These are phyloP conservation scores for Xylariomycetidae sp. DNA, from an alignment of 2,329 filamentous ascomycete species.

Conservation along the genomic window DNA sequence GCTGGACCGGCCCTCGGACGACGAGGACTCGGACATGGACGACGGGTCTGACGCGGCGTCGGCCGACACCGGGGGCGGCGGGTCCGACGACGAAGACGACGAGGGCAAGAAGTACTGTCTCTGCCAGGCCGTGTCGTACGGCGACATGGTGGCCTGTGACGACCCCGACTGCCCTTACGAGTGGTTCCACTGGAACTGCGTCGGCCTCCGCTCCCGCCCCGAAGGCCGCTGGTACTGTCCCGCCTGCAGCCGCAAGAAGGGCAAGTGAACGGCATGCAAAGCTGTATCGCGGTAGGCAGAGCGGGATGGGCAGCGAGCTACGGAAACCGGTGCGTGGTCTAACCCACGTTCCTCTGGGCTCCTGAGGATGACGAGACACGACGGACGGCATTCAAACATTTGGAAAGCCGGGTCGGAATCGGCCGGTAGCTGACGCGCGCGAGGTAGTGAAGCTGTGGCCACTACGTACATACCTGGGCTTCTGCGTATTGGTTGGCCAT, in stretches of 20 bases:
- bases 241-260: slow-evolving; percentile 47
- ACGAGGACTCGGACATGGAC: slow-evolving; percentile 24
- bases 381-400: too few species aligned
- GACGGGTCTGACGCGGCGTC: slow-evolving; percentile 46
- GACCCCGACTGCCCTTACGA: slow-evolving; percentile 75
- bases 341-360: too few species aligned
- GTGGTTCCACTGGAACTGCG: slow-evolving; percentile 82
- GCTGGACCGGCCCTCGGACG: slow-evolving; percentile 17
- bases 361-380: too few species aligned
- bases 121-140: slow-evolving; percentile 77
- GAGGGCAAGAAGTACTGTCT: slow-evolving; percentile 79
- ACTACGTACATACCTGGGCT: too few species aligned
- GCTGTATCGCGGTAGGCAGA: too few species aligned
- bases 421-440: too few species aligned
- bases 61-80: slow-evolving; percentile 33
- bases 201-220: slow-evolving; percentile 62
- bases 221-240: slow-evolving; percentile 65
- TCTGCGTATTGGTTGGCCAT: too few species aligned
- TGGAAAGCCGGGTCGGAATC: too few species aligned
- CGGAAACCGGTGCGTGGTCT: too few species aligned
- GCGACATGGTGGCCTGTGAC: slow-evolving; percentile 86
- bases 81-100: slow-evolving; percentile 61
- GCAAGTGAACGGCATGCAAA: slow-evolving; percentile 14
- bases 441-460: too few species aligned
- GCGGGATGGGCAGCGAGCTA: too few species aligned